Conservation (phyloP, 1,284 basidiomycete genomes). For the Tylopilus orsonianus region DNA sequence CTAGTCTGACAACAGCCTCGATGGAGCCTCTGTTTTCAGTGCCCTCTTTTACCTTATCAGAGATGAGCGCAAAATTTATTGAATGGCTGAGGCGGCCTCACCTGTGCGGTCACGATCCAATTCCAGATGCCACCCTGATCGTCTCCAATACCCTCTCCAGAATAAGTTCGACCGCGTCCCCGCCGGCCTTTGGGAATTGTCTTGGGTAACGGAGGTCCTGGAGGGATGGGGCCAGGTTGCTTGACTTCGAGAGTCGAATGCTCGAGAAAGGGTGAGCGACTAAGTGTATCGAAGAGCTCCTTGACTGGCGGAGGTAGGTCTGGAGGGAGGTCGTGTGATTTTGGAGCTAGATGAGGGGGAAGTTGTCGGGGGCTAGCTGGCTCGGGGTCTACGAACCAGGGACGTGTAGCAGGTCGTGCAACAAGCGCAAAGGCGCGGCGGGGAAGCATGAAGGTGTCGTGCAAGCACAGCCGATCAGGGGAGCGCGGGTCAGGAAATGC, state of each 20-base stretch:
- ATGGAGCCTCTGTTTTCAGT: conserved; percentile 75
- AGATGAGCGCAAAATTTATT: not conserved
- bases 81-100: conserved; percentile 24
- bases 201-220: conserved; percentile 55
- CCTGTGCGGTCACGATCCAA: conserved; percentile 74
- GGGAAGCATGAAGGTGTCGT: not conserved
- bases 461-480: too few relatives aligned
- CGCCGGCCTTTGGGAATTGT: conserved; percentile 59
- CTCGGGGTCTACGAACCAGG: conserved; percentile 57
- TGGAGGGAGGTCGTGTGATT: conserved; percentile 40
- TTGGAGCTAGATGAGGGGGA: conserved; percentile 37
- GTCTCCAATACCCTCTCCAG: conserved; percentile 58
- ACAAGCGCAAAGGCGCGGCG: not conserved
- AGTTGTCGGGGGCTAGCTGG: conserved; percentile 16
- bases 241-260: conserved; percentile 52
- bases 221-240: conserved; percentile 44
- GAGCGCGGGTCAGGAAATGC: conserved; percentile 9
- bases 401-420: conserved; percentile 23
- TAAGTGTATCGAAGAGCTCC: conserved; percentile 52
- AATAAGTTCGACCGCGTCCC: conserved; percentile 62
- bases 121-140: conserved; percentile 61
- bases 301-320: conserved; percentile 47
- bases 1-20: conserved; percentile 64
- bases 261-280: conserved; percentile 63
- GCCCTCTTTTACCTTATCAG: conserved; percentile 69